A percentile compares a stretch with the other conserved stretches of the same genome.
Conservation (phyloP, 208 protist species). For the Porcisia hertigi region DNA sequence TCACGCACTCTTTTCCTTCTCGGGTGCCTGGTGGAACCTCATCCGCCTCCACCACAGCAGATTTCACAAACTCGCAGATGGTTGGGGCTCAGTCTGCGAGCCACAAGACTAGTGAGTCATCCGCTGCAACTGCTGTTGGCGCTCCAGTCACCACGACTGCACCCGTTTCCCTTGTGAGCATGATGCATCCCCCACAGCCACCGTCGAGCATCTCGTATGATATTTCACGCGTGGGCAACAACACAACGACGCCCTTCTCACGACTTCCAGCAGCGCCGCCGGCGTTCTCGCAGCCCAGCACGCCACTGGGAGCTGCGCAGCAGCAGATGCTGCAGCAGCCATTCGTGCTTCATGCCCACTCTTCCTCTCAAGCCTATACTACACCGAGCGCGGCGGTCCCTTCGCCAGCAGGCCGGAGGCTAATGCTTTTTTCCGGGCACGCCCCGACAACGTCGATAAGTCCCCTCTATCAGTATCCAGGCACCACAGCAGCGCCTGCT, state of each 20-base stretch:
- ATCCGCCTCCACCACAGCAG: slow-evolving; percentile 25
- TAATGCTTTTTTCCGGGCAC: slow-evolving; percentile 13
- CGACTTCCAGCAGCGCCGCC: slow-evolving; percentile 8
- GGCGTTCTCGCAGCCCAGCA: slow-evolving; percentile 19
- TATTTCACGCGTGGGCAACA: background rate
- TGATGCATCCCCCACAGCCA: slow-evolving; percentile 11
- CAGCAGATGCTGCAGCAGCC: slow-evolving; percentile 14
- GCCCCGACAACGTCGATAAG: background rate
- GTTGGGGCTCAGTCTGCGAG: background rate
- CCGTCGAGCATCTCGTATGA: slow-evolving; percentile 8
- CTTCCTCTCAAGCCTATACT: slow-evolving; percentile 6
- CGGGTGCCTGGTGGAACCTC: slow-evolving; percentile 10
- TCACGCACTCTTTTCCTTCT: slow-evolving; percentile 12
- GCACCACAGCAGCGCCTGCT: slow-evolving; percentile 5
- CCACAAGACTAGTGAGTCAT: slow-evolving; percentile 11
- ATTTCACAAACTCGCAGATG: slow-evolving; percentile 23
- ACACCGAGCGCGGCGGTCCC: slow-evolving; percentile 1
- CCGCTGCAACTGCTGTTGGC: slow-evolving; percentile 6
- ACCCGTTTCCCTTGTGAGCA: slow-evolving; percentile 20
- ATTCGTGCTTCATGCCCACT: slow-evolving; percentile 16
- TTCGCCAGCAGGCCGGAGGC: slow-evolving; percentile 10
- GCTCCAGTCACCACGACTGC: slow-evolving; percentile 5
- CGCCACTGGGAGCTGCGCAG: slow-evolving; percentile 17
- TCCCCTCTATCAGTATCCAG: slow-evolving; percentile 17
- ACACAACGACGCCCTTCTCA: slow-evolving; percentile 10